phyloP scores from a whole-genome alignment of 1,139 yeast species.

The Yamadazyma mexicana region DNA sequence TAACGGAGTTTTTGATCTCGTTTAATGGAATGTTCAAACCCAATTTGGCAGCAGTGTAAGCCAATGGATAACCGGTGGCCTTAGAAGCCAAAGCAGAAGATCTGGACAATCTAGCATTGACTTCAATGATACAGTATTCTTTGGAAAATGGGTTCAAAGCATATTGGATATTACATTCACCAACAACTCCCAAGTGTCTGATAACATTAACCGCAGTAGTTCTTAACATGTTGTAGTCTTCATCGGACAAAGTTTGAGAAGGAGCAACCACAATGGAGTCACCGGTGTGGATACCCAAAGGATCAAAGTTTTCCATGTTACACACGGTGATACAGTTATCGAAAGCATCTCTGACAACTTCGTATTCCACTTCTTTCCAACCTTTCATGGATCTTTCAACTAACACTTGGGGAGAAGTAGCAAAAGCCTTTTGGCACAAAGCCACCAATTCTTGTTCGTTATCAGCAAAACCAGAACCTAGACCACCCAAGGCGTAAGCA shows the following conservation, averaged over 20 bases:
- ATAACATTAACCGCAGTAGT: conserved; percentile 97
- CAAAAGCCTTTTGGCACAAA: conserved; percentile 88
- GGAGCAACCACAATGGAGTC: conserved; percentile 99
- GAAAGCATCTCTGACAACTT: conserved; percentile 95
- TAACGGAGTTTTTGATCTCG: conserved; percentile 90
- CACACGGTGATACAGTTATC: conserved; percentile 99
- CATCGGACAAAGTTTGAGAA: conserved; percentile 95
- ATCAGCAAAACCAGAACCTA: conserved; percentile 97
- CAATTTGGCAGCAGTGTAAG: conserved; percentile 96
- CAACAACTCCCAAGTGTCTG: conserved; percentile 97
- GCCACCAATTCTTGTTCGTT: conserved; percentile 81
- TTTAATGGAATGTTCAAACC: conserved; percentile 93
- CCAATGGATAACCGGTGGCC: conserved; percentile 98
- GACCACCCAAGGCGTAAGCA: conserved; percentile 96
- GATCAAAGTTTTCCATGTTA: conserved; percentile 99
- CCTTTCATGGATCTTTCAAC: conserved; percentile 98
- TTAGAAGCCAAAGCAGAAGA: conserved; percentile 98
- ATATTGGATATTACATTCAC: conserved; percentile 98
- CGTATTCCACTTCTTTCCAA: conserved; percentile 99
- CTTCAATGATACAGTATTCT: conserved; percentile 97
- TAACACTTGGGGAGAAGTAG: conserved; percentile 92
- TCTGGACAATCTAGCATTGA: conserved; percentile 95
- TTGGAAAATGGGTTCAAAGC: conserved; percentile 92
- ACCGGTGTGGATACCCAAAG: conserved; percentile 98
- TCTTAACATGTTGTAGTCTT: conserved; percentile 96